Evolutionary conservation across 257 asterid genomes (phyloP).

Genomic region (Solanum dulcamara): DNA sequence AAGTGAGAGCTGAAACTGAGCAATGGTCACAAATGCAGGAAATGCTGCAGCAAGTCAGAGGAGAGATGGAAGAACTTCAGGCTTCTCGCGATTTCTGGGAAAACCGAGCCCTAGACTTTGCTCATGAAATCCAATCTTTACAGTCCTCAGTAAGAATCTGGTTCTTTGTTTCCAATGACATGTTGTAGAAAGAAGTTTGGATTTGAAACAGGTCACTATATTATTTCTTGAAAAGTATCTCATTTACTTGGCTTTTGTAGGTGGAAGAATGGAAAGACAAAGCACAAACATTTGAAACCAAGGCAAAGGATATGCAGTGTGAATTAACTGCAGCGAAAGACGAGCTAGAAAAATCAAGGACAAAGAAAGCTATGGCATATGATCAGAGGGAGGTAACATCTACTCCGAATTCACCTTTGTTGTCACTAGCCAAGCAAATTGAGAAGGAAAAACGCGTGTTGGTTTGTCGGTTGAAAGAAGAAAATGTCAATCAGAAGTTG

Average conservation of each 20-base stretch:
- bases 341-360: constrained; percentile 20
- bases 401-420: constrained; percentile 3
- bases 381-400: background rate
- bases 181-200: background rate
- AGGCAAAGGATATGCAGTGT: constrained; percentile 29
- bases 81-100: constrained; percentile 73
- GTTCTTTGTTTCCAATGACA: background rate
- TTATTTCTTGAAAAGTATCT: background rate
- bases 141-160: constrained; percentile 35
- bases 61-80: constrained; percentile 70
- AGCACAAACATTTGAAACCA: constrained; percentile 35
- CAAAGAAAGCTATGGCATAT: background rate
- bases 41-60: constrained; percentile 67
- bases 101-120: constrained; percentile 39
- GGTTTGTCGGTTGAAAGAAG: constrained; percentile 11
- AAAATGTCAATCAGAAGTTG: background rate
- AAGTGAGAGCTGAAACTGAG: constrained; percentile 85
- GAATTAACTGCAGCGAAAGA: constrained; percentile 24
- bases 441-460: constrained; percentile 19
- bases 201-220: background rate
- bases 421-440: constrained; percentile 25
- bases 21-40: constrained; percentile 96
- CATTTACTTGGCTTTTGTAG: constrained; percentile 15
- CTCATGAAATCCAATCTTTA: constrained; percentile 35
- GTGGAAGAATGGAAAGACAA: constrained; percentile 67